A percentile compares a stretch with the other conserved stretches of the same genome.
These are phyloP conservation scores for Arctium lappa DNA, from an alignment of 129 eudicot genomes.

Conservation along the genomic window DNA sequence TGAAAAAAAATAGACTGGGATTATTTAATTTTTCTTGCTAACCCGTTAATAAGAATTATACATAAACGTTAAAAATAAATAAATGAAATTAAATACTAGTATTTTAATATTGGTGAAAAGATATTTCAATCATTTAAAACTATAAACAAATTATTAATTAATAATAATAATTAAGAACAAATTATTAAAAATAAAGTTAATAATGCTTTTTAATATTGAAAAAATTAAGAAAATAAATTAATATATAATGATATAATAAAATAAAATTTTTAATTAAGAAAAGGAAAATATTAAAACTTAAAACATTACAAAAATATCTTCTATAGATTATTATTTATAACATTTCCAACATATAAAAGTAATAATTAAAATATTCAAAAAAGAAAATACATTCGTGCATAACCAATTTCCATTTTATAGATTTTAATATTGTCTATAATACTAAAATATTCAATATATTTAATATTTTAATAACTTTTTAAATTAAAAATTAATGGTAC, in stretches of 20 bases:
- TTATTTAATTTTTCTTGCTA: background rate
- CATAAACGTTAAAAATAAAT: background rate
- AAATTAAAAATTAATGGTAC: too few relatives aligned
- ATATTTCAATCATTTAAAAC: background rate
- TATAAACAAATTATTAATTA: too few relatives aligned
- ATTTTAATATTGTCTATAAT: too few relatives aligned
- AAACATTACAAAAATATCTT: background rate
- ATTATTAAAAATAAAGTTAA: background rate
- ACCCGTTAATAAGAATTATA: background rate
- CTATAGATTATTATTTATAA: background rate
- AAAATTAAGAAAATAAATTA: background rate
- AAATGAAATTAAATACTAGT: too few relatives aligned
- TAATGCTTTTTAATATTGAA: background rate
- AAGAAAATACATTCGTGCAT: too few relatives aligned
- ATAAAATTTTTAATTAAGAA: background rate
- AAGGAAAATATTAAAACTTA: background rate
- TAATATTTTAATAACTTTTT: too few relatives aligned
- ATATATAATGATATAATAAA: too few relatives aligned
- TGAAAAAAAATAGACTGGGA: background rate
- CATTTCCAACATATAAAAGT: background rate
- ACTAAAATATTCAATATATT: too few relatives aligned
- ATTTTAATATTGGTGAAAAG: background rate
- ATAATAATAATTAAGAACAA: background rate
- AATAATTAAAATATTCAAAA: too few relatives aligned
- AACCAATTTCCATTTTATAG: too few relatives aligned